Conservation (phyloP, 805 yeast genomes). For the Metschnikowia gelsemii region DNA sequence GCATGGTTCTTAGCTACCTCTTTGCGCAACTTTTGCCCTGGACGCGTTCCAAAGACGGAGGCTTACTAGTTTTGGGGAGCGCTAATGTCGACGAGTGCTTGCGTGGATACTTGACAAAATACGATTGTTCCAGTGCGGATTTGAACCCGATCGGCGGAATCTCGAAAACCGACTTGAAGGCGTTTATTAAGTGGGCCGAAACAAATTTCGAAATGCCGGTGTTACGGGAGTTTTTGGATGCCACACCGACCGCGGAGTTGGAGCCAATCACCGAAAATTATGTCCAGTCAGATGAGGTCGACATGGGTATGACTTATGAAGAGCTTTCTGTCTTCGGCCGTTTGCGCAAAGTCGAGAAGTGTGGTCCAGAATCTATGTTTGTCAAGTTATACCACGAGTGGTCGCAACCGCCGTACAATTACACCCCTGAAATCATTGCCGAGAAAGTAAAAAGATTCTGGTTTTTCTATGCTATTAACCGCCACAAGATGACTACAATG, state of each 20-base stretch:
- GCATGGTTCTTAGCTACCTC: conserved; percentile 92
- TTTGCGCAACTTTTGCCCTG: conserved; percentile 96
- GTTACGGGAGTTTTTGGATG: conserved; percentile 72
- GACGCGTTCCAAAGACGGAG: conserved; percentile 76
- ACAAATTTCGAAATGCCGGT: conserved; percentile 71
- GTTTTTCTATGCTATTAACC: conserved; percentile 89
- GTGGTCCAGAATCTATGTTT: conserved; percentile 97
- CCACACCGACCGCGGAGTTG: conserved; percentile 96
- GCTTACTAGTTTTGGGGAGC: conserved; percentile 87
- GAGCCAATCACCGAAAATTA: conserved; percentile 93
- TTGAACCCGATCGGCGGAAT: conserved; percentile 98
- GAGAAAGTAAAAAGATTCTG: conserved; percentile 90
- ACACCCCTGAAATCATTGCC: conserved; percentile 82
- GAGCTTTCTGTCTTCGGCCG: conserved; percentile 90
- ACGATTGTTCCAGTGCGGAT: conserved; percentile 97
- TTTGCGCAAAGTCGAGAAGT: conserved; percentile 85
- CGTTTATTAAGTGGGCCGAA: conserved; percentile 80
- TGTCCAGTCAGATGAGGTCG: conserved; percentile 94
- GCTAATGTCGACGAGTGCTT: conserved; percentile 97
- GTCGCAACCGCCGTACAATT: conserved; percentile 64
- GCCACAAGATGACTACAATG: conserved; percentile 96
- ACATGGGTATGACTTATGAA: conserved; percentile 98
- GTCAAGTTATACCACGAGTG: conserved; percentile 86
- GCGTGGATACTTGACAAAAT: conserved; percentile 93
- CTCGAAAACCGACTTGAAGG: conserved; percentile 87